phyloP scores from a whole-genome alignment of 179 eudicot species.

The Drosera spatulata region DNA sequence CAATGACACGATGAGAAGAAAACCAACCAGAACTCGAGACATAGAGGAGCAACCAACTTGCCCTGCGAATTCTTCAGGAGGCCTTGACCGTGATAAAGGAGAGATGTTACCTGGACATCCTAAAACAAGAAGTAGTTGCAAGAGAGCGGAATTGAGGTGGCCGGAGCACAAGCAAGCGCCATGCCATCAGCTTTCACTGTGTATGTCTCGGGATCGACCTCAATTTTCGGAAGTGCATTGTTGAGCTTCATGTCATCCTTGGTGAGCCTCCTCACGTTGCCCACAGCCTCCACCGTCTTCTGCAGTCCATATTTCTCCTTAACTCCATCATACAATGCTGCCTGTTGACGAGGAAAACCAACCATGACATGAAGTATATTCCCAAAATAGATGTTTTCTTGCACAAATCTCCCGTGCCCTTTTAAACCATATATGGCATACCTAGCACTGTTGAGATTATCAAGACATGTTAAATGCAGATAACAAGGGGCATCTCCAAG shows the following conservation, averaged over 20 bases:
- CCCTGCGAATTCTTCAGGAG: no score
- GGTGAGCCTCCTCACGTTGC: constrained; percentile 49
- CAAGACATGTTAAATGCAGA: no score
- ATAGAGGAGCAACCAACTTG: no score
- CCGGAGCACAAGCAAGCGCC: constrained; percentile 59
- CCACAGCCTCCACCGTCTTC: constrained; percentile 75
- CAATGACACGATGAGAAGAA: no score
- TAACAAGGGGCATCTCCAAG: no score
- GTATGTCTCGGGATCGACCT: constrained; percentile 79
- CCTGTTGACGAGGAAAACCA: constrained; percentile 27
- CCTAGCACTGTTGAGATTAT: no score
- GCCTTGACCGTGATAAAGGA: neutral
- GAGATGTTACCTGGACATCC: constrained; percentile 1
- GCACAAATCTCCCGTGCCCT: no score
- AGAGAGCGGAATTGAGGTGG: constrained; percentile 67
- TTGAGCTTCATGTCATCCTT: constrained; percentile 93
- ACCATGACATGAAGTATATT: no score
- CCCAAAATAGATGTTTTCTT: no score
- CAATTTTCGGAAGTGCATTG: constrained; percentile 68
- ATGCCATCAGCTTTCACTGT: constrained; percentile 65
- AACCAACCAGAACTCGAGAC: no score
- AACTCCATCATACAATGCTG: constrained; percentile 43
- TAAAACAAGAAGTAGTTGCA: constrained; percentile 84
- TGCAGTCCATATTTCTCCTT: constrained; percentile 53
- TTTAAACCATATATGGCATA: no score